Evolutionary conservation across 208 protist genomes (phyloP).

Genomic region (Leishmania lainsoni): DNA sequence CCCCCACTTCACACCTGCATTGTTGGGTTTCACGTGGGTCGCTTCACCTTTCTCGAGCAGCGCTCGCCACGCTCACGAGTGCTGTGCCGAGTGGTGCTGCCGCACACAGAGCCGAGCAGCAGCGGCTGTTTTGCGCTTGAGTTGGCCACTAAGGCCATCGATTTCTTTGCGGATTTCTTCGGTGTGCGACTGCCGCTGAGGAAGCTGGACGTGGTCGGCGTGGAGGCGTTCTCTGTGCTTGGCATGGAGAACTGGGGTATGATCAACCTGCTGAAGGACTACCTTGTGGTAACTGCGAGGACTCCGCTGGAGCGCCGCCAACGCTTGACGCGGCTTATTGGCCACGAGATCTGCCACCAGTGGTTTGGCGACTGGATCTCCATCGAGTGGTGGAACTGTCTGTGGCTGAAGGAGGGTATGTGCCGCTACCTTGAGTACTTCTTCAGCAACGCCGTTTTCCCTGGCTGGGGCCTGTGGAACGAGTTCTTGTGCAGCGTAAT

Average conservation of each 20-base stretch:
- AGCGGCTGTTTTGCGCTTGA: constrained; percentile 88
- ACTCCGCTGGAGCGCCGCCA: constrained; percentile 68
- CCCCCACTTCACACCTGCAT: constrained; percentile 62
- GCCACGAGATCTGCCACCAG: constrained; percentile 94
- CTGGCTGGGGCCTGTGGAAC: constrained; percentile 84
- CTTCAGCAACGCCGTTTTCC: constrained; percentile 74
- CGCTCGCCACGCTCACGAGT: constrained; percentile 36
- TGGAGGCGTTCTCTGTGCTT: constrained; percentile 43
- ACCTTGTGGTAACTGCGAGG: constrained; percentile 63
- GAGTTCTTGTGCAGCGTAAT: constrained; percentile 52
- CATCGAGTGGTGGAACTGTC: constrained; percentile 93
- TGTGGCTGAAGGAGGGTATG: constrained; percentile 98
- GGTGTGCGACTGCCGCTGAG: constrained; percentile 82
- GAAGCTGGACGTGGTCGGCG: constrained; percentile 86
- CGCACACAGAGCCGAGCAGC: constrained; percentile 33
- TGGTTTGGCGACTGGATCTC: constrained; percentile 96
- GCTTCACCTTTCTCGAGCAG: constrained; percentile 88
- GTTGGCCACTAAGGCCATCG: constrained; percentile 79
- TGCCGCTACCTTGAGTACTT: constrained; percentile 94
- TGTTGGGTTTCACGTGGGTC: constrained; percentile 89
- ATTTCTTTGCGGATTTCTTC: constrained; percentile 91
- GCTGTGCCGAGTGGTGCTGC: constrained; percentile 68
- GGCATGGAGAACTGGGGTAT: constrained; percentile 94
- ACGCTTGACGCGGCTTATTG: constrained; percentile 87
- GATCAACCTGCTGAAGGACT: constrained; percentile 76